Evolutionary conservation across 2,329 filamentous ascomycete genomes (phyloP), one percentile per base, ranked within the genome.

Genomic region (Sphaceloma murrayae): DNA sequence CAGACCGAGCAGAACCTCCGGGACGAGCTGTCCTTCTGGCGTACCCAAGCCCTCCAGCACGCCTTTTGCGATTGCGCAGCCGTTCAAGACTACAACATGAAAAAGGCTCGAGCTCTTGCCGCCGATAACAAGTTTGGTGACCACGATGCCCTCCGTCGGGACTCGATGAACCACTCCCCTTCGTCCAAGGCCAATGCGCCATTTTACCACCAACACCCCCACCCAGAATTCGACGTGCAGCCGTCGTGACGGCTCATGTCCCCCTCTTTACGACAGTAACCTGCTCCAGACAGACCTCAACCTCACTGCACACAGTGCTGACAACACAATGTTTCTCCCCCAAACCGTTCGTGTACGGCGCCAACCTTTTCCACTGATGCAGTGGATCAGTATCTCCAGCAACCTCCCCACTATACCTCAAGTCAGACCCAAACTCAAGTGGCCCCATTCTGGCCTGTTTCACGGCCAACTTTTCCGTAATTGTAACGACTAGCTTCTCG

Each of bases 61-160:
- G 49, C 53, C 27, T 54, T 55, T 17, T 62, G 60, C 48, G 53
- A 49, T 10, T 62, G 60, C 51, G 39, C 45, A 14, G 26, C 47
- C 16, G 53, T 62, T 27, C 56, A 61, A 43, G 48, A 53, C 7
- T 62, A 60, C 52, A 62, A 61, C 45, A 45, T 54, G 42, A 50
- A 49, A 44, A 55, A 59, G 43, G 58, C 55, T 6, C 52, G 53
- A 32, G 47, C 19, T 22, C 39, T 50, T 21, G 30, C 49, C 7
- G 33, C 33, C 6, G 46, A 47, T 27, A 29, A 29, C 13, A 32
- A 36, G 7, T 43, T 47, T 21, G 45, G 45, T 16, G 32, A 36
- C 14, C 14, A 26, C 7, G 30, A 45, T 14, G 19, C n/a, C 21
- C 10, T 45, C 4, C 42, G 42, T 14, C 42, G 42, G 14, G 42